Base-by-base conservation (phyloP, 345 rosid species). In the Erucastrum elatum region DNA sequence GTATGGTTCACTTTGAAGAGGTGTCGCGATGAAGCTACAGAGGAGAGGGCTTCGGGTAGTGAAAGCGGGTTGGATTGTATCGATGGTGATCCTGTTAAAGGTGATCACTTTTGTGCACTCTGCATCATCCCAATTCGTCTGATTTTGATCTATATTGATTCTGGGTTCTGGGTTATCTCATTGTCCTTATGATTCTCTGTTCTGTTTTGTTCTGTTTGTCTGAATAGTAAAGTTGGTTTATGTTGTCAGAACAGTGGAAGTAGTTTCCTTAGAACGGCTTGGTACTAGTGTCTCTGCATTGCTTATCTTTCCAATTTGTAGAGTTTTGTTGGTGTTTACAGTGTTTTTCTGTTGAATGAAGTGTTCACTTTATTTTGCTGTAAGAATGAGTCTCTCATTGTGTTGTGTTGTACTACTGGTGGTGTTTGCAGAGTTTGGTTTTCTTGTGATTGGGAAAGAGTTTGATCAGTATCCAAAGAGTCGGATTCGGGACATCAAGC, bases 391-490 rank as follows among this genome's bases (percentile, higher is more conserved):
- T 41, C 67, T 71, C 5, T 9, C 3, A 66, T 0, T 72, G 67
- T 65, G 33, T 70, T 12, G 66, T 30, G 64, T 70, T 16, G 63
- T 26, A 26, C 7, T 63, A 2, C 31, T 29, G 31, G 59, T 84
- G 61, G 46, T 46, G 51, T 49, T 29, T 86, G 86, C 89, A 94
- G 97, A 89, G 82, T 91, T 94, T 68, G 93, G 97, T 53, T 89
- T 94, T 86, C 85, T 94, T 53, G 88, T 88, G 68, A 84, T 87
- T 31, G 97, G 94, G 76, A 88, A 82, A 11, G 96, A 89, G 59
- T 91, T 90, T 82, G 91, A 91, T 77, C 83, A 71, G 39, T 90
- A 88, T 37, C 88, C 89, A 0, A 89, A 86, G 75, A 81, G 82
- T 41, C 83, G 81, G 60, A 81, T 88, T 27, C 35, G 73, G 0